Conservation (phyloP, 2,329 filamentous ascomycete species). For the Sarocladiaceae sp. region DNA sequence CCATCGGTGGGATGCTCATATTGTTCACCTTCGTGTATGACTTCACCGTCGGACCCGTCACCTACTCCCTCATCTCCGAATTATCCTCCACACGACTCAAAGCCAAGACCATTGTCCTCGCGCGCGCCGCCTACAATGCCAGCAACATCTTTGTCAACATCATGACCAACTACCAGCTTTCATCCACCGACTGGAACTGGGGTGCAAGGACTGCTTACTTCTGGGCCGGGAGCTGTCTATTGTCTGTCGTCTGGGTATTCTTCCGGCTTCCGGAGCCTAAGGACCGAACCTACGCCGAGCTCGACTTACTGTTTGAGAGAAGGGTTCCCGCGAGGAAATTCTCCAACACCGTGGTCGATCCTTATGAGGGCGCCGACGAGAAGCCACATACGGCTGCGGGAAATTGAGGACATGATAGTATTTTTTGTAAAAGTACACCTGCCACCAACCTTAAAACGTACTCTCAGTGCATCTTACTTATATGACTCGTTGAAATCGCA, state of each 20-base stretch:
- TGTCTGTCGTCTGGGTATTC: conserved; percentile 43
- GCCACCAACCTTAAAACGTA: too few relatives aligned
- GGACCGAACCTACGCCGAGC: conserved; percentile 37
- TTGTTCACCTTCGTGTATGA: conserved; percentile 49
- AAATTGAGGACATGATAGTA: too few relatives aligned
- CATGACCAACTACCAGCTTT: conserved; percentile 42
- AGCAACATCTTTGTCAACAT: conserved; percentile 44
- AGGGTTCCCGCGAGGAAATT: conserved; percentile 33
- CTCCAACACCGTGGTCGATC: conserved; percentile 20
- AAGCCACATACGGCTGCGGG: neutral
- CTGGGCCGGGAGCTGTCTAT: conserved; percentile 41
- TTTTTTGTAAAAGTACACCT: too few relatives aligned
- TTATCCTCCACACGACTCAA: conserved; percentile 47
- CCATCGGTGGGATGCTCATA: conserved; percentile 41
- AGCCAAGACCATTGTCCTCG: conserved; percentile 48
- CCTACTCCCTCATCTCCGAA: conserved; percentile 46
- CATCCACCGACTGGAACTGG: conserved; percentile 39
- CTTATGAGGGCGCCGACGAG: conserved; percentile 5
- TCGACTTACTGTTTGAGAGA: conserved; percentile 36
- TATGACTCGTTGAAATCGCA: too few relatives aligned
- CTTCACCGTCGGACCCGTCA: conserved; percentile 47
- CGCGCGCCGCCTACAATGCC: conserved; percentile 35
- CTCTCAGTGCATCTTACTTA: too few relatives aligned
- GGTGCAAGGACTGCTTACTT: conserved; percentile 41
- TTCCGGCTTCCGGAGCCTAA: conserved; percentile 48